phyloP scores from a whole-genome alignment of 208 protist species.

The Acanthamoeba lenticulata region DNA sequence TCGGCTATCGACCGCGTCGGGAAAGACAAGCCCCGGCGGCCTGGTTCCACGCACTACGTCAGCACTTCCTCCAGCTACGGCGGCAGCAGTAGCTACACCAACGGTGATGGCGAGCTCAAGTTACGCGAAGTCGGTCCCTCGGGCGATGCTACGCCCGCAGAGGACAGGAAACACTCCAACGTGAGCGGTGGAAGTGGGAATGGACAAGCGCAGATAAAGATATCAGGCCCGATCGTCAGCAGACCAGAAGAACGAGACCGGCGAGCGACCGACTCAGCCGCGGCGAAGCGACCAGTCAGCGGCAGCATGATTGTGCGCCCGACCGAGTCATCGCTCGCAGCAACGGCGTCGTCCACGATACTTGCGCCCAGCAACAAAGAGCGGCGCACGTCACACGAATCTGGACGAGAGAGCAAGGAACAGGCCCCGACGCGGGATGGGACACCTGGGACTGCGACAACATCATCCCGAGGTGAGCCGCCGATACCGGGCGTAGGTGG shows the following conservation, averaged over 20 bases:
- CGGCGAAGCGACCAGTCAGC: neutral
- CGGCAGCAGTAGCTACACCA: neutral
- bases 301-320: conserved; percentile 13
- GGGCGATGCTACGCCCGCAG: neutral
- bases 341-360: too few relatives aligned
- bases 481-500: neutral
- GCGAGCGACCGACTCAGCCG: neutral
- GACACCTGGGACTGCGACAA: neutral
- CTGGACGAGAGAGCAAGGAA: neutral
- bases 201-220: too few relatives aligned
- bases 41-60: neutral
- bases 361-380: neutral
- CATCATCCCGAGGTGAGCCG: neutral
- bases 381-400: neutral
- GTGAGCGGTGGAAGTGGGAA: too few relatives aligned
- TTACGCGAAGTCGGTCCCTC: neutral
- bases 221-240: neutral
- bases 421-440: neutral
- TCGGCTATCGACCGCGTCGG: neutral
- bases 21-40: neutral
- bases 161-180: neutral
- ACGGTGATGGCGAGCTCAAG: neutral
- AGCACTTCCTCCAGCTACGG: neutral
- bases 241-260: neutral
- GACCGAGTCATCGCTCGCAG: neutral